These are phyloP conservation scores for Eucalyptus cladocalyx DNA, from an alignment of 345 rosid species.

Conservation along the genomic window DNA sequence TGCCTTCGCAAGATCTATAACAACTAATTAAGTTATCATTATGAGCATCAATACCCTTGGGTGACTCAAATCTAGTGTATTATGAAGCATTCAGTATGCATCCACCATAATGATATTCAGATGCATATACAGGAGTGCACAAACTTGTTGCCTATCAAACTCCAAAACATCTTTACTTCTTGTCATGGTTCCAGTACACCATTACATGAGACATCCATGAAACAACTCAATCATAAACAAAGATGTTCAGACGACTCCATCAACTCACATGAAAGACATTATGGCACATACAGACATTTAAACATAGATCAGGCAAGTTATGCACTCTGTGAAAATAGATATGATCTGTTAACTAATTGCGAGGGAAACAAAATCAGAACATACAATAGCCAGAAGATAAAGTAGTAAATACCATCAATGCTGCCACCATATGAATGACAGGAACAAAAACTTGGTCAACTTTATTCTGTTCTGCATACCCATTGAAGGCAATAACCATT, in stretches of 20 bases:
- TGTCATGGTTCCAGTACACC: background rate
- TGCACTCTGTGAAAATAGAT: background rate
- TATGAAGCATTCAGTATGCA: background rate
- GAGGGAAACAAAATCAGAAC: background rate
- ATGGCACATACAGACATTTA: background rate
- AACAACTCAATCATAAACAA: background rate
- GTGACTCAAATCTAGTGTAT: background rate
- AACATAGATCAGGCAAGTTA: background rate
- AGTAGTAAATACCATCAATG: constrained; percentile 51
- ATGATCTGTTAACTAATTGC: background rate
- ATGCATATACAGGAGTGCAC: background rate
- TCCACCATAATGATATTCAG: background rate
- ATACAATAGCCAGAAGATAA: background rate
- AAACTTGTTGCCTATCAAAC: background rate
- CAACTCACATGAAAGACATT: background rate
- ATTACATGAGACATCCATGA: background rate
- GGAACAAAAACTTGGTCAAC: constrained; percentile 81
- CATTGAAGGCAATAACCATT: constrained; percentile 92
- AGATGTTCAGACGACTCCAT: background rate
- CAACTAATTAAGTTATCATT: background rate
- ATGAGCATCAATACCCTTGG: background rate
- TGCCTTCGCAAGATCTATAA: background rate
- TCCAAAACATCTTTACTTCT: background rate
- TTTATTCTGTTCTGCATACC: constrained; percentile 80
- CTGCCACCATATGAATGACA: constrained; percentile 68